phyloP scores from a whole-genome alignment of 164 flowering plant species.

The Euptelea pleiosperma region DNA sequence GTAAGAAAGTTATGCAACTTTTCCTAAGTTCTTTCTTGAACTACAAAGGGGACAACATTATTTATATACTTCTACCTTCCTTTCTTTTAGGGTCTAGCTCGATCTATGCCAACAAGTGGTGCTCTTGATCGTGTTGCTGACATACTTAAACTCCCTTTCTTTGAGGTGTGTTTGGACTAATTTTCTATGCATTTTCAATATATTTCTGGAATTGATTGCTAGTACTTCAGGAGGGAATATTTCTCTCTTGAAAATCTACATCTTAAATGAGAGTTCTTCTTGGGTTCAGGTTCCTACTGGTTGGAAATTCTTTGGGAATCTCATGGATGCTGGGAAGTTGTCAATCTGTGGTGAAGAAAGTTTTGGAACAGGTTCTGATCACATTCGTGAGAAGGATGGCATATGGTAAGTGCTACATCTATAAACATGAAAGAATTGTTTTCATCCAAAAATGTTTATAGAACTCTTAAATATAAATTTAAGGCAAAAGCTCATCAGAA shows the following conservation, averaged over 20 bases:
- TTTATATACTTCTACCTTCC: neutral
- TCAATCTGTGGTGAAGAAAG: constrained; percentile 99
- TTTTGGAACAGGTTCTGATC: constrained; percentile 99
- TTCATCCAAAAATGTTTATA: too few species aligned
- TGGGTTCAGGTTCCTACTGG: constrained; percentile 91
- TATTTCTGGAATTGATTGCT: neutral
- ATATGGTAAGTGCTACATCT: constrained; percentile 62
- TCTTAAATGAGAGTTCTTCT: constrained; percentile 7
- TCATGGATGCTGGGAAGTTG: constrained; percentile 96
- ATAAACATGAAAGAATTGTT: neutral
- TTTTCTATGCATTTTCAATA: neutral
- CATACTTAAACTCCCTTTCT: constrained; percentile 79
- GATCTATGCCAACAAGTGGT: constrained; percentile 99
- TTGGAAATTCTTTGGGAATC: constrained; percentile 99
- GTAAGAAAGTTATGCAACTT: constrained; percentile 27
- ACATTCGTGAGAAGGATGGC: constrained; percentile 99
- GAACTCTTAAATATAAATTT: too few species aligned
- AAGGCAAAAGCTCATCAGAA: too few species aligned
- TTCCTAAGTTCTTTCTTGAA: neutral
- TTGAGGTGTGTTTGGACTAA: constrained; percentile 54
- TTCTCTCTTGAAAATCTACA: constrained; percentile 5
- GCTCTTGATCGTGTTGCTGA: constrained; percentile 95
- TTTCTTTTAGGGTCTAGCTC: constrained; percentile 73
- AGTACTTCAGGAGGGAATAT: constrained; percentile 2
- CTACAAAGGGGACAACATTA: neutral